phyloP scores from a whole-genome alignment of 2,329 filamentous ascomycete genomes.

The Mycogone perniciosa region DNA sequence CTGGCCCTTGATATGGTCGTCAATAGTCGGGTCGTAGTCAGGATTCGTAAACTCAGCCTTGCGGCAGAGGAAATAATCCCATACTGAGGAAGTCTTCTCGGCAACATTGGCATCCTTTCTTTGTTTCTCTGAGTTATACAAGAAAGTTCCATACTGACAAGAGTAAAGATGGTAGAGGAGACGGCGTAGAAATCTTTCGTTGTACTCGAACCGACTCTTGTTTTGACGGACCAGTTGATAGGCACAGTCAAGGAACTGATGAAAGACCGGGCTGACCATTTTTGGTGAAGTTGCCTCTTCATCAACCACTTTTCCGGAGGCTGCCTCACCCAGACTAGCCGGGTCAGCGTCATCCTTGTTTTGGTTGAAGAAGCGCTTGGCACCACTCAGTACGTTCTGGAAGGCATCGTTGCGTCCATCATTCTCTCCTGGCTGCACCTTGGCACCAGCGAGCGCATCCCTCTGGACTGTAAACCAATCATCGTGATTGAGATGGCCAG shows the following conservation, averaged over 20 bases:
- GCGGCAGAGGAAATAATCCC: slow-evolving; percentile 88
- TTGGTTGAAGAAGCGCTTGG: slow-evolving; percentile 83
- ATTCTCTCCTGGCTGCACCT: slow-evolving; percentile 55
- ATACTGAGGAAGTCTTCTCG: slow-evolving; percentile 77
- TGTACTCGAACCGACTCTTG: slow-evolving; percentile 89
- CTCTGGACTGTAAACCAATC: slow-evolving; percentile 91
- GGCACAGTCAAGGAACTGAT: slow-evolving; percentile 92
- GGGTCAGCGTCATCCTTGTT: slow-evolving; percentile 55
- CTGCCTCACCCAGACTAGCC: slow-evolving; percentile 40
- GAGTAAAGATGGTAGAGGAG: slow-evolving; percentile 91
- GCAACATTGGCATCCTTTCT: slow-evolving; percentile 62
- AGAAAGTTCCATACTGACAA: slow-evolving; percentile 93
- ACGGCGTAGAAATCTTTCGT: slow-evolving; percentile 83
- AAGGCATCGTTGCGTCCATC: slow-evolving; percentile 66
- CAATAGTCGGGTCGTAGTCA: slow-evolving; percentile 65
- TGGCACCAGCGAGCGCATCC: slow-evolving; percentile 62
- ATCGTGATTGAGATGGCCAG: slow-evolving; percentile 79
- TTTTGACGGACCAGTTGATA: slow-evolving; percentile 85
- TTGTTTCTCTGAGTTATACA: slow-evolving; percentile 92
- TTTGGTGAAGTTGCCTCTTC: slow-evolving; percentile 71
- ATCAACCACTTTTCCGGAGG: slow-evolving; percentile 37
- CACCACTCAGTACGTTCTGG: slow-evolving; percentile 80
- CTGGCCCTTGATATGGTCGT: slow-evolving; percentile 72
- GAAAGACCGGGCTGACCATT: slow-evolving; percentile 92
- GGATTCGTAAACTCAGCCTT: slow-evolving; percentile 76